A percentile compares a stretch with the other conserved stretches of the same genome.
These are phyloP conservation scores for Glarea lozoyensis DNA, from an alignment of 495 filamentous ascomycete species.

Conservation along the genomic window DNA sequence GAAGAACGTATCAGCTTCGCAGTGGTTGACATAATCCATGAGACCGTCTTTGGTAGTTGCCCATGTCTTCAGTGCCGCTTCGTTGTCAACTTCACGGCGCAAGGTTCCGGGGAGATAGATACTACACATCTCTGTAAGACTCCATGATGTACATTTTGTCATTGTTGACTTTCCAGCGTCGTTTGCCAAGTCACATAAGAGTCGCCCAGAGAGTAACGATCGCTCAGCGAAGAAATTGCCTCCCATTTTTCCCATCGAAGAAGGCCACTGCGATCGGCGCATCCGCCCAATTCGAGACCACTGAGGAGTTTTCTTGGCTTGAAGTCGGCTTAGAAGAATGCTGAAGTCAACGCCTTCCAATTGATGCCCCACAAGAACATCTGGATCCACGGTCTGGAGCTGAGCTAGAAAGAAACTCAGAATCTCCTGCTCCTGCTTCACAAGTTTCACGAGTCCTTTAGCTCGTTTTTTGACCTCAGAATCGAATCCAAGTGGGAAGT, in stretches of 20 bases:
- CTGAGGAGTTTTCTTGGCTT: conserved; percentile 80
- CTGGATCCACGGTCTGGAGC: conserved; percentile 78
- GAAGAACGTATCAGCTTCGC: conserved; percentile 92
- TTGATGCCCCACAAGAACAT: conserved; percentile 92
- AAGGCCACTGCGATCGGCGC: conserved; percentile 77
- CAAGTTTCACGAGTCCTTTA: conserved; percentile 62
- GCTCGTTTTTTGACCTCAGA: conserved; percentile 50
- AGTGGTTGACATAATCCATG: conserved; percentile 87
- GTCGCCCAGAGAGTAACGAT: conserved; percentile 77
- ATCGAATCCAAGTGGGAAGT: conserved; percentile 83
- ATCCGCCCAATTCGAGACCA: conserved; percentile 91
- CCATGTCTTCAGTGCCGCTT: conserved; percentile 81
- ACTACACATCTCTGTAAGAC: conserved; percentile 91
- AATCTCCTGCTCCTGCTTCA: conserved; percentile 73
- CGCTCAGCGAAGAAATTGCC: conserved; percentile 89
- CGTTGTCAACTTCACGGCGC: conserved; percentile 81
- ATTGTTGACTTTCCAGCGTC: conserved; percentile 96
- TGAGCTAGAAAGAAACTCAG: conserved; percentile 83
- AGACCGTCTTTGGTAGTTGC: conserved; percentile 74
- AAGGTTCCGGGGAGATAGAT: conserved; percentile 59
- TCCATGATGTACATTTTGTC: conserved; percentile 97
- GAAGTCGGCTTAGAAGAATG: conserved; percentile 75
- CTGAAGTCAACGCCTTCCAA: conserved; percentile 95
- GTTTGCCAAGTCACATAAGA: conserved; percentile 91
- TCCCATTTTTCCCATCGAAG: conserved; percentile 73